Base-by-base conservation (phyloP, 257 asterid species). In the Lantana camara region DNA sequence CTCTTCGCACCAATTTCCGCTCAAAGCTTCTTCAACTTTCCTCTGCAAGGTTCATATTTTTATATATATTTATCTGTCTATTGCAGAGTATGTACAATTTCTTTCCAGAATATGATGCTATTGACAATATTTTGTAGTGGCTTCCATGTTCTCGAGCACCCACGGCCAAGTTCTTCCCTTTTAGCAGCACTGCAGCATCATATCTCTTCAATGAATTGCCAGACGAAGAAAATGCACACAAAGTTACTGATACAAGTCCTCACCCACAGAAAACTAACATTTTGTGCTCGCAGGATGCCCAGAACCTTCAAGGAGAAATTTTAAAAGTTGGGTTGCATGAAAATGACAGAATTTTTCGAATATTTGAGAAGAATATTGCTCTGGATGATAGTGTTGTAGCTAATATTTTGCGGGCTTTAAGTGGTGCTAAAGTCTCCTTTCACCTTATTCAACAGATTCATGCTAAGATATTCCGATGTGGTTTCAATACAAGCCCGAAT, bases 401-500 rank as follows among this genome's bases (percentile, higher is more conserved):
- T 47, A 55, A 68, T 67, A 72, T 69, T 50, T 70, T 90, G 73
- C 70, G 73, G 78, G 80, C 82, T 13, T 83, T 88, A 56, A 41
- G 75, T 34, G 72, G 74, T 64, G 60, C 55, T 40, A 76, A 69
- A 56, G 67, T 75, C 70, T 57, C 70, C 59, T 49, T 74, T 65
- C 69, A 59, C 42, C 64, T 49, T 64, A 61, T 75, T 50, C 72
- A 70, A 62, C 89, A 78, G 72, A 66, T 90, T 61, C 97, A 90
- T 79, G 91, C 89, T 73, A 82, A 83, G 86, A 49, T 79, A 54
- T 57, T 85, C 37, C 80, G 40, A 40, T 64, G 48, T 44, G 96
- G 97, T 66, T 77, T 82, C 60, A 67, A 67, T 46, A 66, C 75
- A 50, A 72, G 66, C 64, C 77, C 53, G 7, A 63, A 72, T 34